Conservation (phyloP, 1,284 basidiomycete genomes). For the Leccinum pachyderme region DNA sequence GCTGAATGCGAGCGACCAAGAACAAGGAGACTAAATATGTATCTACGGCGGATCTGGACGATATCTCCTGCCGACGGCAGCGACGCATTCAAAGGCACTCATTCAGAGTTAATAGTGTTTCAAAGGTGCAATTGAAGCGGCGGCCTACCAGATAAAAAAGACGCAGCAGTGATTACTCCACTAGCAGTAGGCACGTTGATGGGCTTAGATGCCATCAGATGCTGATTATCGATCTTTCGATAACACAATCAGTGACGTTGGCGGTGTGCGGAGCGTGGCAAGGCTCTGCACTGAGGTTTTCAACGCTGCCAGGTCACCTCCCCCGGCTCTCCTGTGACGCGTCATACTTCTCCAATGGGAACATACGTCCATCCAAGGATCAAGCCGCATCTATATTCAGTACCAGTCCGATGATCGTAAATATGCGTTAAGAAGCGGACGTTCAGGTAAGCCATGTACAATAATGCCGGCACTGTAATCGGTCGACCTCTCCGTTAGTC, state of each 20-base stretch:
- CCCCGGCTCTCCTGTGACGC: neutral
- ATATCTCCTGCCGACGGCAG: neutral
- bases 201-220: neutral
- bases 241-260: neutral
- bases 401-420: neutral
- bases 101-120: neutral
- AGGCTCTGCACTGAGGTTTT: too few species aligned
- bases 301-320: too few species aligned
- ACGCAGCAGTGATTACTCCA: neutral
- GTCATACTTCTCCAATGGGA: neutral
- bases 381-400: too few species aligned
- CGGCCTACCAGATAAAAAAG: neutral
- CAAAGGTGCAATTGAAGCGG: neutral
- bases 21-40: neutral
- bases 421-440: neutral
- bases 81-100: neutral
- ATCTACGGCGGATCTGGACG: neutral
- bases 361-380: neutral
- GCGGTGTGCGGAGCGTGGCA: neutral
- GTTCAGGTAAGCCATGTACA: too few species aligned
- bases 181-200: neutral
- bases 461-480: too few species aligned
- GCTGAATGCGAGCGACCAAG: neutral
- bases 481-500: neutral
- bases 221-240: neutral